Evolutionary conservation across 768 basidiomycete genomes (phyloP).

Genomic region (Termitomyces sp.): DNA sequence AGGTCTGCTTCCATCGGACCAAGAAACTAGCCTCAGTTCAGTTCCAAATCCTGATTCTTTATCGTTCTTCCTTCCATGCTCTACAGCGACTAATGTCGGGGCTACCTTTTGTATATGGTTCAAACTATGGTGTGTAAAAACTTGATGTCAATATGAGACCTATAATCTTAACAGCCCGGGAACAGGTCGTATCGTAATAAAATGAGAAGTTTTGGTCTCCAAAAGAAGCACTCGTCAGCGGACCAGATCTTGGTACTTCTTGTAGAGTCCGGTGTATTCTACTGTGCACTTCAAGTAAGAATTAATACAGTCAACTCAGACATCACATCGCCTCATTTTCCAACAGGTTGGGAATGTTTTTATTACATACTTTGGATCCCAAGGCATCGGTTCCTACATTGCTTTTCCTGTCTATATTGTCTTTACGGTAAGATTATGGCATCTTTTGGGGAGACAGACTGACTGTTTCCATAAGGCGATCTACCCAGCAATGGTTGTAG

Average conservation of each 20-base stretch:
- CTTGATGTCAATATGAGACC: not conserved
- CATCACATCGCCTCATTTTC: not conserved
- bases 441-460: too few relatives aligned
- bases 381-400: not conserved
- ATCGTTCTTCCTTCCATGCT: not conserved
- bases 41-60: not conserved
- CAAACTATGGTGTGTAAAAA: not conserved
- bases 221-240: not conserved
- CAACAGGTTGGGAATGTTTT: not conserved
- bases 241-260: not conserved
- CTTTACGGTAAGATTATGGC: not conserved
- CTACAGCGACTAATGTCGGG: not conserved
- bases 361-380: not conserved
- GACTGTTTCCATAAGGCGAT: not conserved
- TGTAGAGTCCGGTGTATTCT: too few relatives aligned
- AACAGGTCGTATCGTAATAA: not conserved
- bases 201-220: not conserved
- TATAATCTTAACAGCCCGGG: not conserved
- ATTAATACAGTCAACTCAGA: not conserved
- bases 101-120: slow-evolving; percentile 1
- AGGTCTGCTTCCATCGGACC: not conserved
- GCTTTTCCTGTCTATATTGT: not conserved
- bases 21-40: too few relatives aligned
- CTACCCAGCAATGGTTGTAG: too few relatives aligned
- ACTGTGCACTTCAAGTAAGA: not conserved